Conservation (phyloP, 2,329 filamentous ascomycete genomes). For the Fusarium tupiense region DNA sequence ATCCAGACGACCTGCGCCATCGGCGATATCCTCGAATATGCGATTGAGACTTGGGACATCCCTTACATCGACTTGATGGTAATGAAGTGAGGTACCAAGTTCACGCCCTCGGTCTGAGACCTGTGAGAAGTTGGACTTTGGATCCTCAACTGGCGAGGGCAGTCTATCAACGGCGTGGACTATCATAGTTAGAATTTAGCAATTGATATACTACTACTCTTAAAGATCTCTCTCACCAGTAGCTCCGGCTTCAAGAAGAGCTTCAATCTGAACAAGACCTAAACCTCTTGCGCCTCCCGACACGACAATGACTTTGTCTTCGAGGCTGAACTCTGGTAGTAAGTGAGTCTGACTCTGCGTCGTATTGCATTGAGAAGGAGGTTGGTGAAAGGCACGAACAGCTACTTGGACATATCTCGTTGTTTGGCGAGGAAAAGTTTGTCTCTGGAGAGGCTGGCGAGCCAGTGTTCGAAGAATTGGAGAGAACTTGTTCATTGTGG, state of each 20-base stretch:
- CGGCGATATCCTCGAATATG: constrained; percentile 74
- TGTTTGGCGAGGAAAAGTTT: constrained; percentile 12
- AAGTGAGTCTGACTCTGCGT: constrained; percentile 39
- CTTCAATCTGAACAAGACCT: constrained; percentile 81
- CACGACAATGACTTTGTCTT: constrained; percentile 78
- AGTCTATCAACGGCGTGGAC: constrained; percentile 75
- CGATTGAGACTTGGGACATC: constrained; percentile 74
- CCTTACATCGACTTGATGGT: constrained; percentile 83
- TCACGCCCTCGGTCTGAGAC: constrained; percentile 72
- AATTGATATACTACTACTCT: background rate
- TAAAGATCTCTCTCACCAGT: constrained; percentile 56
- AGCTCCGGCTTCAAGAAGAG: constrained; percentile 81
- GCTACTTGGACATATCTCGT: constrained; percentile 9
- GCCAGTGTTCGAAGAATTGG: constrained; percentile 35
- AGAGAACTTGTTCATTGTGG: constrained; percentile 41
- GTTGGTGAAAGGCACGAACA: constrained; percentile 37
- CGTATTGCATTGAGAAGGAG: constrained; percentile 28
- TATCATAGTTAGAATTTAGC: constrained; percentile 40
- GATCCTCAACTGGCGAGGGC: constrained; percentile 56
- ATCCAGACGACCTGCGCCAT: constrained; percentile 77
- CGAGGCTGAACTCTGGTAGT: constrained; percentile 80
- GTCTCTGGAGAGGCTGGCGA: constrained; percentile 26
- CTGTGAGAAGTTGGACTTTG: constrained; percentile 67
- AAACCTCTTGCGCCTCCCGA: constrained; percentile 81
- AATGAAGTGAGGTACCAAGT: constrained; percentile 74